phyloP scores from a whole-genome alignment of 1,139 yeast species.

The Suhomyces terraborum region DNA sequence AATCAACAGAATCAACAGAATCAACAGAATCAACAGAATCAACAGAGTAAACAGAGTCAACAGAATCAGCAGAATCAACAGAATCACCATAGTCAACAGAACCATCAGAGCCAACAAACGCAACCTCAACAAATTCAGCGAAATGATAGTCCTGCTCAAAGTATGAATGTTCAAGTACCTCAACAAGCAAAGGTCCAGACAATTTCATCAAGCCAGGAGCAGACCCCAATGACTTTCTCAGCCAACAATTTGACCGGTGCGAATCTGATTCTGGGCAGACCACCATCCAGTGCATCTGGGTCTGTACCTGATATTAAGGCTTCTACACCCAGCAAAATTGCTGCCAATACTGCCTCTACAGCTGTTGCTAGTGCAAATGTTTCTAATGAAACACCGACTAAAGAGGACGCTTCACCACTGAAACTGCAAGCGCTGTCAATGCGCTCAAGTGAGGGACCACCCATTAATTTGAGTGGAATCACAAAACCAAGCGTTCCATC shows the following conservation, averaged over 20 bases:
- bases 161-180: background rate
- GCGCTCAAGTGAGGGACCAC: slow-evolving; percentile 20
- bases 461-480: slow-evolving; percentile 44
- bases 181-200: slow-evolving; percentile 6
- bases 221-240: slow-evolving; percentile 7
- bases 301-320: slow-evolving; percentile 3
- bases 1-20: background rate
- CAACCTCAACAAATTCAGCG: slow-evolving; percentile 9
- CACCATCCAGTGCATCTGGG: slow-evolving; percentile 14
- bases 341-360: slow-evolving; percentile 22
- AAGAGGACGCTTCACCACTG: slow-evolving; percentile 10
- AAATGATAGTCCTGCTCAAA: background rate
- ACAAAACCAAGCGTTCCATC: slow-evolving; percentile 71
- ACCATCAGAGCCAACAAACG: slow-evolving; percentile 4
- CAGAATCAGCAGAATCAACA: slow-evolving; percentile 15
- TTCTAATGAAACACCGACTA: slow-evolving; percentile 15
- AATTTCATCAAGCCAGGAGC: slow-evolving; percentile 9
- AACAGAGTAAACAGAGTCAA: background rate
- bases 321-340: background rate
- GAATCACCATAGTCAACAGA: slow-evolving; percentile 13
- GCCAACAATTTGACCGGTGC: slow-evolving; percentile 5
- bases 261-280: slow-evolving; percentile 4
- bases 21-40: slow-evolving; percentile 3
- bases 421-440: slow-evolving; percentile 13
- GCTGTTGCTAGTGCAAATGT: slow-evolving; percentile 8